These are phyloP conservation scores for Sphaerobolus stellatus DNA, from an alignment of 1,284 basidiomycete species.

Conservation along the genomic window DNA sequence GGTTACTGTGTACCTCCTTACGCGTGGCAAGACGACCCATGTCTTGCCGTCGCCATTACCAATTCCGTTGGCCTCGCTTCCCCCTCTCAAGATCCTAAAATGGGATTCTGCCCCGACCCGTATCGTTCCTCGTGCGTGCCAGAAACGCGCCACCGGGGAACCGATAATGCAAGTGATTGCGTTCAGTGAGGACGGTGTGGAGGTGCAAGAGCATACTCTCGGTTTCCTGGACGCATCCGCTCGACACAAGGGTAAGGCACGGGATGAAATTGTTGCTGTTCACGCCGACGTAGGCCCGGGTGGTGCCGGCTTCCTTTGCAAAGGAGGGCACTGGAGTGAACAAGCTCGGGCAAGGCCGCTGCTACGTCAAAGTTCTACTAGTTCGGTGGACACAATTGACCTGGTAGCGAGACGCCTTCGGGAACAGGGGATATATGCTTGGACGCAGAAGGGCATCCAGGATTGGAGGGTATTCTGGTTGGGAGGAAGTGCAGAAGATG, in stretches of 20 bases:
- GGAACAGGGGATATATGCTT: constrained; percentile 69
- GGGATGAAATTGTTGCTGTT: constrained; percentile 48
- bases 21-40: constrained; percentile 66
- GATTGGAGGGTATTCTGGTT: constrained; percentile 81
- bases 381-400: constrained; percentile 54
- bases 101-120: constrained; percentile 62
- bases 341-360: constrained; percentile 40
- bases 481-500: constrained; percentile 45
- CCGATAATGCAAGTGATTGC: constrained; percentile 64
- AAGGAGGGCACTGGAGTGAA: constrained; percentile 68
- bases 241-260: constrained; percentile 51
- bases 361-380: constrained; percentile 46
- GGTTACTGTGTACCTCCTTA: constrained; percentile 58
- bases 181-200: constrained; percentile 65
- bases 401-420: constrained; percentile 42
- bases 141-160: constrained; percentile 27
- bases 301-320: constrained; percentile 59
- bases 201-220: constrained; percentile 63
- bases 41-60: constrained; percentile 68
- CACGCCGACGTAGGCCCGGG: constrained; percentile 60
- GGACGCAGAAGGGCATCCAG: constrained; percentile 63
- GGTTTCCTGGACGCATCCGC: constrained; percentile 29
- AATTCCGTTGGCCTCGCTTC: constrained; percentile 41
- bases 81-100: constrained; percentile 52
- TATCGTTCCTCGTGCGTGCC: constrained; percentile 52